A percentile compares a stretch with the other conserved stretches of the same genome.
Conservation (phyloP, 371 early-diverging fungal species). For the Fennellomyces sp. region DNA sequence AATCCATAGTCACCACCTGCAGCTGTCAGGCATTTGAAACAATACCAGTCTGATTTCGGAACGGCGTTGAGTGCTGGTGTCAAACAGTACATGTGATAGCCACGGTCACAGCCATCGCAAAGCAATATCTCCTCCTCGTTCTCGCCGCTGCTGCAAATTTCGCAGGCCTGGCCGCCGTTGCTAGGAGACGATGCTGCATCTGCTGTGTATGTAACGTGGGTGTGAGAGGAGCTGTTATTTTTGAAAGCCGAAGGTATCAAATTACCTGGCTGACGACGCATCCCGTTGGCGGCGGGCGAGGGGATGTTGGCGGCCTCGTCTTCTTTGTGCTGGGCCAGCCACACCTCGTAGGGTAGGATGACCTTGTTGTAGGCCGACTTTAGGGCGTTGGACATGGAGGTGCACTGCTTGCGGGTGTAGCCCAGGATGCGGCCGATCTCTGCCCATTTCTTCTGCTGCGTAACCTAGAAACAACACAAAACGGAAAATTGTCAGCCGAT, state of each 20-base stretch:
- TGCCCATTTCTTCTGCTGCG: constrained; percentile 86
- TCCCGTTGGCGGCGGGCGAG: neutral
- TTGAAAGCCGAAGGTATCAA: too few relatives aligned
- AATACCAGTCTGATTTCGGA: constrained; percentile 87
- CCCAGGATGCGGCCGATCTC: constrained; percentile 83
- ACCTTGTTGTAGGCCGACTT: constrained; percentile 79
- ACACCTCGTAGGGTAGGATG: constrained; percentile 87
- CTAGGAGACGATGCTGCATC: constrained; percentile 1
- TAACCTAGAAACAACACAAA: constrained; percentile 56
- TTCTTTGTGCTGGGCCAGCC: constrained; percentile 56
- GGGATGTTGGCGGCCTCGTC: constrained; percentile 7
- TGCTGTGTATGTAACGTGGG: neutral
- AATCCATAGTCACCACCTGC: constrained; percentile 93
- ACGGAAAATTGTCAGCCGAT: constrained; percentile 15
- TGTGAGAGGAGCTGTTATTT: neutral
- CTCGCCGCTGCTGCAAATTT: constrained; percentile 61
- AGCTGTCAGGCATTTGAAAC: constrained; percentile 78
- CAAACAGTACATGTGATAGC: constrained; percentile 84
- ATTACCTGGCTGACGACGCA: constrained; percentile 2
- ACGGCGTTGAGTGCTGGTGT: constrained; percentile 67
- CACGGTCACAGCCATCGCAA: constrained; percentile 88
- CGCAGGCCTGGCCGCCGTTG: constrained; percentile 54
- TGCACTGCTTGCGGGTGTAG: constrained; percentile 77
- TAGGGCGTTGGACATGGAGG: constrained; percentile 84
- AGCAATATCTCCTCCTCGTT: constrained; percentile 71